Evolutionary conservation across 208 protist species (phyloP), one percentile per base, ranked within the genome.

Genomic region (Trypanosoma scelopori): DNA sequence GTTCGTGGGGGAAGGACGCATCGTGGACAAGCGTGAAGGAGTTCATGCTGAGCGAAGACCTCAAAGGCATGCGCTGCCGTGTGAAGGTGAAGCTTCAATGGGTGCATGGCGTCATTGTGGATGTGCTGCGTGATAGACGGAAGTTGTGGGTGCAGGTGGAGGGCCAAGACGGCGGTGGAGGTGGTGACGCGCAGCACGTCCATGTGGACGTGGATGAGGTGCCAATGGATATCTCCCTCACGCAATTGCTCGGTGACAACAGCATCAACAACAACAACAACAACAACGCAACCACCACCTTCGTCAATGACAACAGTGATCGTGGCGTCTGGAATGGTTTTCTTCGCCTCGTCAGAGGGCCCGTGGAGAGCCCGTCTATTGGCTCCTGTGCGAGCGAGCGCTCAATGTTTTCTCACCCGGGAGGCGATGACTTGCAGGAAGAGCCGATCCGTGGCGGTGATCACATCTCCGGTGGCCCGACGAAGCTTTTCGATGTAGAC

Each of bases 101-200:
- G 50, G 71, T 81, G n/a, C 81, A 81, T 25, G 87, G 91, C 43
- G 82, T 81, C 25, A 86, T 96, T 42, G 81, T 91, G 12, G 78
- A 67, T 6, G 78, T 96, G 5, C 64, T 90, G 32, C 49, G 52
- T 7, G 74, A 83, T 20, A 75, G 75, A 56, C 59, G 70, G 23
- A 89, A 83, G 43, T 56, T 96, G 20, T 59, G 55, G n/a, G 87
- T 96, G 59, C 84, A 78, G 56, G 61, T 91, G 5, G 85, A 92
- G 9, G 47, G 66, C 16, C 69, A 9, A 0, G 53, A 71, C n/a
- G 72, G 78, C 18, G 65, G 48, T 13, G 70, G 27, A 22, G 56
- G 35, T 6, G 61, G 32, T 6, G 61, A 32, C 11, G 37, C 55
- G 30, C 32, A 39, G 27, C 15, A 15, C 39, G 23, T 13, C 51